These are phyloP conservation scores for Paramecium tetraurelia DNA, from an alignment of 73 alveolate genomes.

Conservation along the genomic window DNA sequence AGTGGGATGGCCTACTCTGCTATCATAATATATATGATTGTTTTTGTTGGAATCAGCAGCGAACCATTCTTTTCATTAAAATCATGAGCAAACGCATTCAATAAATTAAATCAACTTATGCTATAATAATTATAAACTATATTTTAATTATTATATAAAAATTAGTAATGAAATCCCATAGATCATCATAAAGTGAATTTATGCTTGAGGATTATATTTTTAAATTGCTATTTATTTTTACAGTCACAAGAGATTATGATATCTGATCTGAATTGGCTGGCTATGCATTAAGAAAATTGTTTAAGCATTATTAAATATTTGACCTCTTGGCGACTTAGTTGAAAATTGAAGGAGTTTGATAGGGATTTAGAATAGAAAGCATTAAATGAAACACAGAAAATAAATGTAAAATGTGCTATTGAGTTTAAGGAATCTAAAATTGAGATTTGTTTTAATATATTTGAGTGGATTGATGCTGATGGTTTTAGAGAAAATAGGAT, in stretches of 20 bases:
- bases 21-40: neutral
- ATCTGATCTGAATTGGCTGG: conserved; percentile 51
- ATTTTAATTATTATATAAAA: neutral
- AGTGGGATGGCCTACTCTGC: neutral
- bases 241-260: neutral
- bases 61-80: neutral
- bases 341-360: neutral
- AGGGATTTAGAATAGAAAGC: neutral
- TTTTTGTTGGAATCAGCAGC: neutral
- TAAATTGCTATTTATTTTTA: neutral
- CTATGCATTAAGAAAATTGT: neutral
- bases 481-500: conserved; percentile 47
- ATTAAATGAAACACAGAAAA: neutral
- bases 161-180: neutral
- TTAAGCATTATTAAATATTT: neutral
- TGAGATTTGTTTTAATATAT: neutral
- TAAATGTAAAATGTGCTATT: too few species aligned
- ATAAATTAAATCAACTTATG: neutral
- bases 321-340: neutral
- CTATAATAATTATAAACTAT: neutral
- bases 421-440: too few species aligned
- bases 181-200: conserved; percentile 20
- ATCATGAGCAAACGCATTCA: neutral
- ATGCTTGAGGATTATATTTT: neutral
- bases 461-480: neutral